Percentiles rank a stretch among this genome's conserved stretches.
phyloP scores from a whole-genome alignment of 768 basidiomycete species.

The Tricholoma bakamatsutake region DNA sequence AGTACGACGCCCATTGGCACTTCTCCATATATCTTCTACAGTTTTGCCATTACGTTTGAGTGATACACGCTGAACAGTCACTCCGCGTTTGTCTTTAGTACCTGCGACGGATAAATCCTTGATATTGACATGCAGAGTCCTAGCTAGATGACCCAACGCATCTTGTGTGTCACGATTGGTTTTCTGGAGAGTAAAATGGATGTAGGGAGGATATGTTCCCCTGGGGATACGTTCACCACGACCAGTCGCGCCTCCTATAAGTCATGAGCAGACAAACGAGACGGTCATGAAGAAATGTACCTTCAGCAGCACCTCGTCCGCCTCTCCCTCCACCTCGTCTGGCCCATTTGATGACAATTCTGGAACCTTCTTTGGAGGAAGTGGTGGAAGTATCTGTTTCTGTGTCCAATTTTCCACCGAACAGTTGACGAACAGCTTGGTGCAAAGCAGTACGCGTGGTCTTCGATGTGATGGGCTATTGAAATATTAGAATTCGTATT shows the following conservation, averaged over 20 bases:
- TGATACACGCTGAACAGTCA: slow-evolving; percentile 90
- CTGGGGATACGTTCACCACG: slow-evolving; percentile 44
- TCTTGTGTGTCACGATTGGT: slow-evolving; percentile 98
- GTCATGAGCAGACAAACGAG: not conserved
- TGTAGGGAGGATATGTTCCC: slow-evolving; percentile 76
- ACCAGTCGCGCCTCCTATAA: slow-evolving; percentile 9
- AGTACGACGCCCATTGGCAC: slow-evolving; percentile 59
- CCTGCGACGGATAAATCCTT: slow-evolving; percentile 90
- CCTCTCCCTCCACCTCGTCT: slow-evolving; percentile 42
- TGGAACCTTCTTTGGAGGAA: slow-evolving; percentile 58
- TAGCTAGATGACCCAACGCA: slow-evolving; percentile 74
- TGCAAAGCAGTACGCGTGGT: slow-evolving; percentile 78
- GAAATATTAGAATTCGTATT: slow-evolving; percentile 10
- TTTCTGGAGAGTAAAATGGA: slow-evolving; percentile 96
- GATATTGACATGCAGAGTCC: slow-evolving; percentile 65
- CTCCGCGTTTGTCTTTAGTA: slow-evolving; percentile 97
- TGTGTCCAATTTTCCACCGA: slow-evolving; percentile 79
- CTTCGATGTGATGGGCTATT: slow-evolving; percentile 80
- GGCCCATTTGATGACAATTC: slow-evolving; percentile 78
- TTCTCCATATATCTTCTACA: slow-evolving; percentile 80
- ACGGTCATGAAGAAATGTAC: slow-evolving; percentile 7
- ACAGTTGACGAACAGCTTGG: slow-evolving; percentile 70
- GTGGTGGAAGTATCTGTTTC: slow-evolving; percentile 59
- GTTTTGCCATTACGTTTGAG: slow-evolving; percentile 71
- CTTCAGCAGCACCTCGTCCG: slow-evolving; percentile 34